Evolutionary conservation across 305 asterid genomes (phyloP).

Genomic region (Fraxinus greggii): DNA sequence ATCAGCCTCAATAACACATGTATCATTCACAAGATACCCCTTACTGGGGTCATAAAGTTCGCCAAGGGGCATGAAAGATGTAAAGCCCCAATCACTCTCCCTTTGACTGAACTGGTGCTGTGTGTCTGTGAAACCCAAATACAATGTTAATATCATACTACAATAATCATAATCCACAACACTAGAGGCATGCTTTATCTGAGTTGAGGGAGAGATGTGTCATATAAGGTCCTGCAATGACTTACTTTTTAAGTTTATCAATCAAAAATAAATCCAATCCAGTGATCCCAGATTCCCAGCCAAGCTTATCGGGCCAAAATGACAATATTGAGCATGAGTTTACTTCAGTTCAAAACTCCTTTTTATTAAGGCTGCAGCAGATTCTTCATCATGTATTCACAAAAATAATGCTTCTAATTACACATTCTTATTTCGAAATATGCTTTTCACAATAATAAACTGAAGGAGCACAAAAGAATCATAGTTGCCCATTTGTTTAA

Average conservation of each 20-base stretch:
- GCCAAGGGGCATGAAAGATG: slow-evolving; percentile 55
- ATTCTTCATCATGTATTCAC: neutral
- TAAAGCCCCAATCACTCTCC: slow-evolving; percentile 64
- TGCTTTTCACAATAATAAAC: neutral
- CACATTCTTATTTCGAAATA: neutral
- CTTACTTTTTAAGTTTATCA: neutral
- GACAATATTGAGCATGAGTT: neutral
- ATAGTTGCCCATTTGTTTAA: neutral
- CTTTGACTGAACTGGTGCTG: slow-evolving; percentile 52
- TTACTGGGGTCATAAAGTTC: slow-evolving; percentile 58
- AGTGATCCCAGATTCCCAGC: neutral
- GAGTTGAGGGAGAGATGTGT: neutral
- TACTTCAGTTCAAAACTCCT: neutral
- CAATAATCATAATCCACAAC: neutral
- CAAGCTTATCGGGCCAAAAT: neutral
- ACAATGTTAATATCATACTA: neutral
- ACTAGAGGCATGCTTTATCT: neutral
- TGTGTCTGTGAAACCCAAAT: slow-evolving; percentile 38
- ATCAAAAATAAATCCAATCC: neutral
- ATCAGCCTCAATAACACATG: slow-evolving; percentile 80
- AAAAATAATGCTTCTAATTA: neutral
- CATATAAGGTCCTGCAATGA: neutral
- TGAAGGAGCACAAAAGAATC: neutral
- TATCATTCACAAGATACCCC: slow-evolving; percentile 80
- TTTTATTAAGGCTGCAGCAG: neutral